Evolutionary conservation across 371 early-diverging fungal species (phyloP), one percentile per base, ranked within the genome.

Genomic region (Batrachochytrium dendrobatidis): DNA sequence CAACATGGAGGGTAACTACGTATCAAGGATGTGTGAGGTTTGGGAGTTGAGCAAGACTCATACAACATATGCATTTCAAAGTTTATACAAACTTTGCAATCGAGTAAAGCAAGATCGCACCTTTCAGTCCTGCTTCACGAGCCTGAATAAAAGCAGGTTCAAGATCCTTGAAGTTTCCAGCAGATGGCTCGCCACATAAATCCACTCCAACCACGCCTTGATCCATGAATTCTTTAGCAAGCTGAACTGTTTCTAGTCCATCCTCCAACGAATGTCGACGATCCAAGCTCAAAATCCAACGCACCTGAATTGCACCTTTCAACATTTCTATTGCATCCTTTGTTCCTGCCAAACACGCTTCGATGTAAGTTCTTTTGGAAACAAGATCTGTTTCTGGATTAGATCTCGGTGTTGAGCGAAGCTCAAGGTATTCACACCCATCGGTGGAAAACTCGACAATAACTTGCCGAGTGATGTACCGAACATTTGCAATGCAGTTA

Each of bases 141-240:
- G 84, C 86, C 48, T 70, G 64, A 8, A 64, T 54, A 51, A 86
- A 72, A 1, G 84, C 84, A 12, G 51, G 51, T n/a, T 28, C 25
- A 22, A 51, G 51, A 10, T 31, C 63, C 15, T 64, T 59, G 67
- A 82, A 77, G 17, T 64, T 60, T 0, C 82, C 84, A 17, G 54
- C 62, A 26, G 59, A 61, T 18, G 67, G 76, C 65, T 86, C 79
- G 25, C 85, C 85, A 61, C 84, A 83, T 7, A 86, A 71, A 65
- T 86, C 86, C 24, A 86, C 72, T 4, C 82, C 86, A 0, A 86
- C 82, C 0, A 84, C 65, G 45, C 75, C 78, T 1, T 58, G 60
- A 15, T 69, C 59, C 20, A 70, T 62, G 59, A 72, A 77, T 17
- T 61, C 45, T 6, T 78, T 25, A 3, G 85, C 86, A 34, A 84